Percentiles rank a stretch among this genome's conserved stretches.
Conservation (phyloP, 176 grass and related monocot species). For the Musa itinerans region DNA sequence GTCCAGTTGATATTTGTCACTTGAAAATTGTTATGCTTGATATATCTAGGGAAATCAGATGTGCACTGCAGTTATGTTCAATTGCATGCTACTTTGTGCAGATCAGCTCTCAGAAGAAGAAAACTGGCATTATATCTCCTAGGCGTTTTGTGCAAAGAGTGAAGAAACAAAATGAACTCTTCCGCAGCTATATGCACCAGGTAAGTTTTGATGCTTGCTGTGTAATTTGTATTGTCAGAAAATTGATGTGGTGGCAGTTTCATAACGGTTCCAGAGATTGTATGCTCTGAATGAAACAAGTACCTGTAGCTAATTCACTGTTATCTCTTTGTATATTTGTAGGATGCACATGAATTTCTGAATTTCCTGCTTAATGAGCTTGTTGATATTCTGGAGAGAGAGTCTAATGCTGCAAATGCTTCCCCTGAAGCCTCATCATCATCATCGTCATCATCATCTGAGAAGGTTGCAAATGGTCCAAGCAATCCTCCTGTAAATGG, state of each 20-base stretch:
- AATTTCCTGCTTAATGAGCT: conserved; percentile 97
- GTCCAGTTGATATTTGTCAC: not conserved
- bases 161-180: conserved; percentile 97
- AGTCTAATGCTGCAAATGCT: conserved; percentile 41
- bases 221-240: not conserved
- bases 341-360: conserved; percentile 99
- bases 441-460: conserved; percentile 14
- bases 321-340: conserved; percentile 23
- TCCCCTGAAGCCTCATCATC: conserved; percentile 33
- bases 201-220: conserved; percentile 28
- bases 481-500: conserved; percentile 49
- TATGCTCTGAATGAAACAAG: not conserved
- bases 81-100: conserved; percentile 21
- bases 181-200: conserved; percentile 98
- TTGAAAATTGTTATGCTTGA: not conserved
- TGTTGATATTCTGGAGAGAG: conserved; percentile 95
- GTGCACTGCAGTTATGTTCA: conserved; percentile 13
- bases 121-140: conserved; percentile 88
- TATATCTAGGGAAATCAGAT: not conserved
- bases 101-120: conserved; percentile 97
- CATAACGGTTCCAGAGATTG: not conserved
- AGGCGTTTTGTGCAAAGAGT: conserved; percentile 91
- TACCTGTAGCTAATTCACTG: not conserved
- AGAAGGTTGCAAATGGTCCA: conserved; percentile 51
- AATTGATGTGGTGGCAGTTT: not conserved